Base-by-base conservation (phyloP, 1,284 basidiomycete genomes). In the Leccinum solheimii region DNA sequence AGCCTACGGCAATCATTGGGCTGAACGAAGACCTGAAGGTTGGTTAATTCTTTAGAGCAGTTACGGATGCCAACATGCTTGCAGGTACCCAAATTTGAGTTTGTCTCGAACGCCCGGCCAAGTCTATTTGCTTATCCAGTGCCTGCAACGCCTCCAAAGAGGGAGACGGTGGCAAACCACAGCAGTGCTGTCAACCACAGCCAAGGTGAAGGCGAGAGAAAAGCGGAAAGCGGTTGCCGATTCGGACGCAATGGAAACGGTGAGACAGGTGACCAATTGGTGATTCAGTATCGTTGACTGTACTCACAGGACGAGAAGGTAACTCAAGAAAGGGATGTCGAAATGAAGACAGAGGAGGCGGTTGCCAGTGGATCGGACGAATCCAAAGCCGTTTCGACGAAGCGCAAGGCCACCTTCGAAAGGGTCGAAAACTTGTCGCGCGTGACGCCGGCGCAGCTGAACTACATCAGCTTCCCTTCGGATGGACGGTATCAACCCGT, bases 171-270 rank as follows among this genome's bases (percentile, higher is more conserved):
- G 45, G 86, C 91, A 52, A 97, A 96, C 92, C 40, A 90, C 95
- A 11, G 96, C 94, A 30, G 94, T 98, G 7, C 82, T 98, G 48
- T 97, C 94, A 6, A 98, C 96, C 1, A 98, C 95, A 1, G 95
- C 94, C 0, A 96, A 94, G 76, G 92, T 92, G 14, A 94, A 94
- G 74, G 94, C 95, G 3, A 84, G 96, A 65, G 94, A 95, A 73
- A 95, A 91, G 82, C 91, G 88, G 70, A 94, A 94, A 74, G 91
- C 90, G 52, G 90, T 83, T 36, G 87, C 85, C 9, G 91, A 91
- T 62, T 87, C 86, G 9, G 92, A 92, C 60, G 80, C 81, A 1
- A 93, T 95, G 87, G 92, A 96, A 27, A 84, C 85, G 56, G 94
- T 95, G 69, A 77, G 87, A 78, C 5, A 43, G n/a, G 14, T 32